Base-by-base conservation (phyloP, 805 yeast species). In the Starmerella gropengiesseri region DNA sequence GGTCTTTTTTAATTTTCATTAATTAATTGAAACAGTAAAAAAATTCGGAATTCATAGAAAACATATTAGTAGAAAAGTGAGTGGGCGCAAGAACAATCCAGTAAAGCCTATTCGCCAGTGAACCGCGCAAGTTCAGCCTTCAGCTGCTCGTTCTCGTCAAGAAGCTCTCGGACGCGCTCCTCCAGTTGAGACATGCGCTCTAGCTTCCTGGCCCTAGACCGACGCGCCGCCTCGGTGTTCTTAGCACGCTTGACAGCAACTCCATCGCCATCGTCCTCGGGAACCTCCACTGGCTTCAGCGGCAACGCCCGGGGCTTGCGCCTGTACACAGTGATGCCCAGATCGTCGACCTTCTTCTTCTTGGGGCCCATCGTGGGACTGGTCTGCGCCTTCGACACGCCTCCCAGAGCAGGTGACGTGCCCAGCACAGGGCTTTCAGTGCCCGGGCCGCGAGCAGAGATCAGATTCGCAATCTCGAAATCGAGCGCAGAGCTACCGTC, bases 191-290 rank as follows among this genome's bases (percentile, higher is more conserved):
- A 57, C 94, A 87, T 83, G 61, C 94, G 75, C 63, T 87, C 87
- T 77, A 83, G 75, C 66, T 89, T 89, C 60, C 95, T 77, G 19
- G 95, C 95, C 57, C 96, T 72, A 21, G 95, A 85, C 59, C 95
- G 75, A 63, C 96, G 77, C 7, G 96, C 96, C 53, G 97, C 96
- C 37, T 78, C 64, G n/a, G 89, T 89, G 72, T 91, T 89, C 64
- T 89, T 78, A 7, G 97, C 97, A 60, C 97, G 78, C 68, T 89
- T 89, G 55, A 81, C 61, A 35, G 52, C 47, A 7, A 48, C 50
- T 11, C 35, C 41, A 33, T 54, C 57, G 18, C 49, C 56, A 16
- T 50, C 46, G 17, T 71, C 73, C 21, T 34, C 37, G 25, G 74
- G 69, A 34, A 67, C 48, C 36, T 73, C 72, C 43, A 86, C 70